Percentiles rank a stretch among this genome's conserved stretches.
These are phyloP conservation scores for Sporothrix sp. DNA, from an alignment of 2,329 filamentous ascomycete genomes.

Conservation along the genomic window DNA sequence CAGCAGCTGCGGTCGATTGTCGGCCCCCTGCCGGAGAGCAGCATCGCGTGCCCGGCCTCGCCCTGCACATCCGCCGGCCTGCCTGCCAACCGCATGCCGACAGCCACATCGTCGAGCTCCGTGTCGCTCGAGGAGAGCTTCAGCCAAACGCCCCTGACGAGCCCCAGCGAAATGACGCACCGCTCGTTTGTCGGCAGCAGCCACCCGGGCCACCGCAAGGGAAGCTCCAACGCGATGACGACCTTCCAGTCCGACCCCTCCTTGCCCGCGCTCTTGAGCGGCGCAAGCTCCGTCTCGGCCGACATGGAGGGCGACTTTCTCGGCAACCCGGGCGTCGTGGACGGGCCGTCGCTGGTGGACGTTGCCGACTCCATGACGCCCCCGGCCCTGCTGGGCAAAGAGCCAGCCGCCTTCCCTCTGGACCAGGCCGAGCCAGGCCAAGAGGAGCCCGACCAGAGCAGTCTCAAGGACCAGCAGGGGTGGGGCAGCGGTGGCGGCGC, in stretches of 20 bases:
- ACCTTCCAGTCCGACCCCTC: slow-evolving; percentile 55
- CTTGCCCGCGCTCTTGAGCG: slow-evolving; percentile 52
- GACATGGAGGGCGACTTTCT: slow-evolving; percentile 53
- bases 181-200: slow-evolving; percentile 6
- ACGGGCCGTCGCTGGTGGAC: slow-evolving; percentile 35
- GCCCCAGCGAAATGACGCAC: slow-evolving; percentile 43
- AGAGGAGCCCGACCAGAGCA: slow-evolving; percentile 22
- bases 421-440: slow-evolving; percentile 22
- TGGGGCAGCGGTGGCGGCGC: slow-evolving; percentile 17
- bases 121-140: slow-evolving; percentile 37
- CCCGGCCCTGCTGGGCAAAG: slow-evolving; percentile 38
- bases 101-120: slow-evolving; percentile 42
- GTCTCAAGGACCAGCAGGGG: slow-evolving; percentile 20
- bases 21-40: slow-evolving; percentile 20
- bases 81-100: slow-evolving; percentile 20
- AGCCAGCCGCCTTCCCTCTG: slow-evolving; percentile 38
- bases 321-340: slow-evolving; percentile 37
- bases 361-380: slow-evolving; percentile 47
- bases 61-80: slow-evolving; percentile 23
- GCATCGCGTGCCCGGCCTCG: slow-evolving; percentile 35
- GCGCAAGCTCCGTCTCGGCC: slow-evolving; percentile 54
- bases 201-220: slow-evolving; percentile 21
- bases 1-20: slow-evolving; percentile 13
- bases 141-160: slow-evolving; percentile 41
- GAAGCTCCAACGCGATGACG: slow-evolving; percentile 37